These are phyloP conservation scores for Trametes versicolor DNA, from an alignment of 1,284 basidiomycete genomes.

Conservation along the genomic window DNA sequence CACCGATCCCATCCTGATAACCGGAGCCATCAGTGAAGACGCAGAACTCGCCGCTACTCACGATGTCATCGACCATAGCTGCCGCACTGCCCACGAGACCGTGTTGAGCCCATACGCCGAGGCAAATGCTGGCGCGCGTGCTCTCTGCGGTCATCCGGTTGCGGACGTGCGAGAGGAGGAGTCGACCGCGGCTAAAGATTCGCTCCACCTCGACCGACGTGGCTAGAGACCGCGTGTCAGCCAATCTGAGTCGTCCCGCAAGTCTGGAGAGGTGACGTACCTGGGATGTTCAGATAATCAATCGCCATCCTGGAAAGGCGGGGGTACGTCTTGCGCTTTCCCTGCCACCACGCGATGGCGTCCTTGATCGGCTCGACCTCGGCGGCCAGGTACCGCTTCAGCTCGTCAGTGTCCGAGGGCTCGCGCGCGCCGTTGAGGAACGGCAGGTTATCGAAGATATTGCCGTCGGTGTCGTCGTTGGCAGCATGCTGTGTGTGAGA, in stretches of 20 bases:
- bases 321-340: slow-evolving; percentile 35
- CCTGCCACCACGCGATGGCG: slow-evolving; percentile 28
- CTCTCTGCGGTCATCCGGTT: slow-evolving; percentile 35
- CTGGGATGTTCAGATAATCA: slow-evolving; percentile 45
- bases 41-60: slow-evolving; percentile 12
- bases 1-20: slow-evolving; percentile 7
- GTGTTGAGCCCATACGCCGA: slow-evolving; percentile 33
- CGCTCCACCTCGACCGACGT: slow-evolving; percentile 38
- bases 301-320: slow-evolving; percentile 43
- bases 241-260: too few relatives aligned
- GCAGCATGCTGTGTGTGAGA: too few relatives aligned
- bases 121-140: slow-evolving; percentile 38
- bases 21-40: slow-evolving; percentile 16
- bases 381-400: slow-evolving; percentile 39
- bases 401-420: slow-evolving; percentile 22
- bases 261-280: slow-evolving; percentile 39
- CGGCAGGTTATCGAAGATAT: slow-evolving; percentile 8
- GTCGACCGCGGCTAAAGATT: slow-evolving; percentile 40
- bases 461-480: too few relatives aligned
- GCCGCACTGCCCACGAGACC: slow-evolving; percentile 6
- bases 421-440: too few relatives aligned
- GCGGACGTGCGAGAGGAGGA: slow-evolving; percentile 36
- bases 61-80: background rate
- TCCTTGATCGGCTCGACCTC: slow-evolving; percentile 33
- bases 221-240: too few relatives aligned